Percentiles rank a stretch among this genome's conserved stretches.
Conservation (phyloP, 768 basidiomycete genomes). For the Clitopilus passeckerianus region DNA sequence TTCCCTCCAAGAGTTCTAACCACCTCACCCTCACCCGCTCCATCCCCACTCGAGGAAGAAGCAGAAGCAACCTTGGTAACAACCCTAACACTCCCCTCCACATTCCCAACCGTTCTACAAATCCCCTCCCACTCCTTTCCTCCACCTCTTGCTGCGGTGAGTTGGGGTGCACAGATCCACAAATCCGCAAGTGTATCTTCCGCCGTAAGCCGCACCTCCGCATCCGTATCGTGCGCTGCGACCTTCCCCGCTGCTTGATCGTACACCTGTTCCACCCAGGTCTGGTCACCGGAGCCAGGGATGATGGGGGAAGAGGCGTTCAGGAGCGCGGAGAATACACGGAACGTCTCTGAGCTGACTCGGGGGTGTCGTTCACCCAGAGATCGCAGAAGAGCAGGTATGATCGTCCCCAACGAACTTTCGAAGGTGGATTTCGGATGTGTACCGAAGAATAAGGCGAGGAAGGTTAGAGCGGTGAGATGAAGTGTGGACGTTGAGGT, state of each 20-base stretch:
- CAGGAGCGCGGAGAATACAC: constrained; percentile 79
- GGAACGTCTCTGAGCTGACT: constrained; percentile 84
- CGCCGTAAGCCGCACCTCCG: constrained; percentile 80
- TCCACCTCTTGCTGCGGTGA: constrained; percentile 54
- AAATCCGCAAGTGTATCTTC: constrained; percentile 83
- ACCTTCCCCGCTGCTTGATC: constrained; percentile 67
- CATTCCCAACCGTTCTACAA: constrained; percentile 64
- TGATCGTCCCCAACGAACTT: constrained; percentile 58
- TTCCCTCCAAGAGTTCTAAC: constrained; percentile 50
- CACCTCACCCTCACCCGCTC: constrained; percentile 41
- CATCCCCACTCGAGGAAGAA: background rate
- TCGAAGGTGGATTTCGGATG: constrained; percentile 59
- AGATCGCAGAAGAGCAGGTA: constrained; percentile 69
- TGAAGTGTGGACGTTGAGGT: constrained; percentile 81
- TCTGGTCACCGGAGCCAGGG: constrained; percentile 9
- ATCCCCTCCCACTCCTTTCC: constrained; percentile 76
- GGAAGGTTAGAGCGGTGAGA: constrained; percentile 80
- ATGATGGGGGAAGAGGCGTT: constrained; percentile 66
- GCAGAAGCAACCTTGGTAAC: constrained; percentile 70
- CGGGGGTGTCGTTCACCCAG: constrained; percentile 84
- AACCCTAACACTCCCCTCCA: constrained; percentile 73
- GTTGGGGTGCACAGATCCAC: constrained; percentile 81
- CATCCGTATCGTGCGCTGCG: constrained; percentile 80
- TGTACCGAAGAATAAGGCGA: constrained; percentile 74
- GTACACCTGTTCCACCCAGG: constrained; percentile 75